Conservation (phyloP, 352 stramenopile species). For the Globisporangium echinulatum region DNA sequence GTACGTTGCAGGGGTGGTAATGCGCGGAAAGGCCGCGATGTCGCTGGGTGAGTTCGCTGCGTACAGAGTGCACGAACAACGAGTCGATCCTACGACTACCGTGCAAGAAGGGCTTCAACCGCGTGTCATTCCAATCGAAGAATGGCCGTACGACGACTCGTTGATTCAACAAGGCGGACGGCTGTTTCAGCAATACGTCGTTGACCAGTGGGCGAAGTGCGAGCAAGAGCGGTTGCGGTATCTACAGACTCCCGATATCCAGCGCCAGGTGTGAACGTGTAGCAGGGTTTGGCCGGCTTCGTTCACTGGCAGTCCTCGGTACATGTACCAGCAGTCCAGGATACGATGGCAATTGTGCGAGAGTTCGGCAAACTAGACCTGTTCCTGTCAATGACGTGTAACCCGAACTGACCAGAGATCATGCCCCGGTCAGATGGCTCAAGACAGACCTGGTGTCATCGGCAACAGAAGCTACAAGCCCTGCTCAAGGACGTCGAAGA, state of each 20-base stretch:
- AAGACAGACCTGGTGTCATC: neutral
- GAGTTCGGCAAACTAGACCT: neutral
- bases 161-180: neutral
- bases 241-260: neutral
- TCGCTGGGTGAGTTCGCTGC: too few relatives aligned
- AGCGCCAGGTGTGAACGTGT: neutral
- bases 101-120: too few relatives aligned
- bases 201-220: neutral
- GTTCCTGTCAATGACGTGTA: neutral
- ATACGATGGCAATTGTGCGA: neutral
- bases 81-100: too few relatives aligned
- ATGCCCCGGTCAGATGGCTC: neutral
- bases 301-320: neutral
- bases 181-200: neutral
- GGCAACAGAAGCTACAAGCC: conserved; percentile 16
- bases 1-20: too few relatives aligned
- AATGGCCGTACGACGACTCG: too few relatives aligned
- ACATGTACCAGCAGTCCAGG: neutral
- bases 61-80: too few relatives aligned
- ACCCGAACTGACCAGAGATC: neutral
- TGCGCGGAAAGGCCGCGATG: too few relatives aligned
- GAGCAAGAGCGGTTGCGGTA: neutral
- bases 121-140: too few relatives aligned
- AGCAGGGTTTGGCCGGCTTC: neutral
- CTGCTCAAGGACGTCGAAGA: conserved; percentile 23